Evolutionary conservation across 306 rosid species (phyloP).

Genomic region (Glycine latifolia): DNA sequence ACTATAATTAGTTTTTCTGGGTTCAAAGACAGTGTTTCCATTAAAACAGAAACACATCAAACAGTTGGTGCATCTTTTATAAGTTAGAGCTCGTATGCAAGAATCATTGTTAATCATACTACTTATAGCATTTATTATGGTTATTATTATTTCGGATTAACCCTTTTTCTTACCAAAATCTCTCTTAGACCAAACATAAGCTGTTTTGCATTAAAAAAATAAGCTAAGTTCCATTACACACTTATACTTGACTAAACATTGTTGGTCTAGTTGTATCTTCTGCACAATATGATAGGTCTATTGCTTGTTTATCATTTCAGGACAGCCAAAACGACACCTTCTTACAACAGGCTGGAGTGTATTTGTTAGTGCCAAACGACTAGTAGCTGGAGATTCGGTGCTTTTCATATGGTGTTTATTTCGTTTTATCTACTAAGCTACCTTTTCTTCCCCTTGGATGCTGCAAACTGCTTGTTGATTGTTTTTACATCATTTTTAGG

Average conservation of each 20-base stretch:
- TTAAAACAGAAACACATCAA: background rate
- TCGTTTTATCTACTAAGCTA: slow-evolving; percentile 10
- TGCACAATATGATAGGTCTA: slow-evolving; percentile 32
- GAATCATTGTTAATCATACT: background rate
- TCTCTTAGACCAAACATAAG: background rate
- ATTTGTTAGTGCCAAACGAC: slow-evolving; percentile 93
- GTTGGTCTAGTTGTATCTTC: background rate
- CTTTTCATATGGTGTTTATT: slow-evolving; percentile 80
- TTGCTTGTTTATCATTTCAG: slow-evolving; percentile 60
- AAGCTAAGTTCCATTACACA: background rate
- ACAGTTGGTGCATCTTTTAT: background rate
- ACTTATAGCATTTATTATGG: background rate
- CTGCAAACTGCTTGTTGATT: slow-evolving; percentile 31
- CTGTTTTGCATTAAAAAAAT: background rate
- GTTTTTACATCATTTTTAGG: slow-evolving; percentile 51
- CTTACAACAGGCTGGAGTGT: slow-evolving; percentile 96
- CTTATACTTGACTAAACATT: background rate
- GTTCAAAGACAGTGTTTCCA: background rate
- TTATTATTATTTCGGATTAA: background rate
- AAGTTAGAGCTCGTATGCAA: background rate
- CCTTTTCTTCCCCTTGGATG: slow-evolving; percentile 23
- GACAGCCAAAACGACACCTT: slow-evolving; percentile 94
- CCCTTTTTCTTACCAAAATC: background rate
- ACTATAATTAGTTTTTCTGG: slow-evolving; percentile 7
- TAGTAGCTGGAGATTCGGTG: slow-evolving; percentile 91